Percentiles rank a stretch among this genome's conserved stretches.
Conservation (phyloP, 2,329 filamentous ascomycete genomes). For the Trichocomaceae sp. region DNA sequence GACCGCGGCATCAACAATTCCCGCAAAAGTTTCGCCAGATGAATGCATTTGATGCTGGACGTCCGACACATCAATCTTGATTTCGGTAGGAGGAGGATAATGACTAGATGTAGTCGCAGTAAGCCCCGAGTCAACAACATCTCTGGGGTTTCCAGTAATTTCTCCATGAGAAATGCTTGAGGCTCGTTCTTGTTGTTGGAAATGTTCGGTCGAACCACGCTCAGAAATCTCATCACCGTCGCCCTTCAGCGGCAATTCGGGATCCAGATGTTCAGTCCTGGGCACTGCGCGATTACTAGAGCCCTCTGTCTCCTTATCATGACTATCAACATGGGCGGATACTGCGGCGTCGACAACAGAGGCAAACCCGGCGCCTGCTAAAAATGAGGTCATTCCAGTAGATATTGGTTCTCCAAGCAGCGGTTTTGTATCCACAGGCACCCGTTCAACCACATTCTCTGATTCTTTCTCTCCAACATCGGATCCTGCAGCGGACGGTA, state of each 20-base stretch:
- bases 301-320: not conserved
- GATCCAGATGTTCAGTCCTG: conserved; percentile 15
- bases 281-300: conserved; percentile 8
- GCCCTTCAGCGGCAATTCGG: not conserved
- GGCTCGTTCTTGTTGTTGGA: not conserved
- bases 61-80: conserved; percentile 4
- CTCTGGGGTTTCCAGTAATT: not conserved
- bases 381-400: conserved; percentile 13
- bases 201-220: not conserved
- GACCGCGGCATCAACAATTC: conserved; percentile 12
- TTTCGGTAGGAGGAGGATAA: not conserved
- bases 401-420: conserved; percentile 10
- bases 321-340: conserved; percentile 16
- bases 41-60: not conserved
- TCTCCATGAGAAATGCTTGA: not conserved
- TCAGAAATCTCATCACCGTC: not conserved
- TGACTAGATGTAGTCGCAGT: conserved; percentile 15
- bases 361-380: conserved; percentile 10
- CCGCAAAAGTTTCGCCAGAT: conserved; percentile 2
- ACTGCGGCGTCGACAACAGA: conserved; percentile 20
- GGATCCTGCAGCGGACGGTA: conserved; percentile 30
- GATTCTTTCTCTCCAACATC: conserved; percentile 20
- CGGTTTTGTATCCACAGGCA: not conserved
- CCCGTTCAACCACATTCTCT: conserved; percentile 17
- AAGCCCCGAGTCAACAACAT: conserved; percentile 19